Conservation (phyloP, 306 rosid genomes). For the Purshia tridentata region DNA sequence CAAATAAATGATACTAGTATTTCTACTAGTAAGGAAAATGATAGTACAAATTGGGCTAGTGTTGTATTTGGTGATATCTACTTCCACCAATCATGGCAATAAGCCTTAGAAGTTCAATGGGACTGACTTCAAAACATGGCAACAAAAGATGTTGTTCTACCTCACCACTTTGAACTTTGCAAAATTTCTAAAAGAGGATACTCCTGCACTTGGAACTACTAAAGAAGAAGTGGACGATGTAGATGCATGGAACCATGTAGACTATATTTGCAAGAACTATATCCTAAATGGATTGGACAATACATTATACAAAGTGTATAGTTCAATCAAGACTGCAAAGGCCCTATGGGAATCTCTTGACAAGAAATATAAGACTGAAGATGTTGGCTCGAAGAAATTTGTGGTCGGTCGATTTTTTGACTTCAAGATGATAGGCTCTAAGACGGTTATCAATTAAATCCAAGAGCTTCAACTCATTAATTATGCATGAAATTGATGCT, state of each 20-base stretch:
- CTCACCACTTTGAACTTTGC: not conserved
- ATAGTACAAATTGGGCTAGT: too few species aligned
- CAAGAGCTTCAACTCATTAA: not conserved
- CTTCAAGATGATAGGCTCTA: not conserved
- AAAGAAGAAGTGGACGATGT: not conserved
- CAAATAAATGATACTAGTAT: too few species aligned
- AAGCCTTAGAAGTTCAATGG: not conserved
- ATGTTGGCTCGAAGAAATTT: not conserved
- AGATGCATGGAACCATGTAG: not conserved
- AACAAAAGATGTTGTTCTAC: constrained; percentile 8
- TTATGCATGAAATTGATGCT: not conserved
- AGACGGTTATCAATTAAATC: not conserved
- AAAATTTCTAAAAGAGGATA: not conserved
- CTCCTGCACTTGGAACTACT: not conserved
- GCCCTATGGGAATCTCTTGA: not conserved
- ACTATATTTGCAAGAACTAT: not conserved
- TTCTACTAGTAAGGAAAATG: too few species aligned
- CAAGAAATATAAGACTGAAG: not conserved
- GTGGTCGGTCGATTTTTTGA: not conserved
- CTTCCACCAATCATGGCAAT: not conserved
- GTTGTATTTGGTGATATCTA: too few species aligned
- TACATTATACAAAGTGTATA: not conserved
- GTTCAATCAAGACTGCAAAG: not conserved
- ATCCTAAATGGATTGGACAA: not conserved
- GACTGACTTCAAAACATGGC: not conserved